phyloP scores from a whole-genome alignment of 306 rosid species.

The Quillaja saponaria region DNA sequence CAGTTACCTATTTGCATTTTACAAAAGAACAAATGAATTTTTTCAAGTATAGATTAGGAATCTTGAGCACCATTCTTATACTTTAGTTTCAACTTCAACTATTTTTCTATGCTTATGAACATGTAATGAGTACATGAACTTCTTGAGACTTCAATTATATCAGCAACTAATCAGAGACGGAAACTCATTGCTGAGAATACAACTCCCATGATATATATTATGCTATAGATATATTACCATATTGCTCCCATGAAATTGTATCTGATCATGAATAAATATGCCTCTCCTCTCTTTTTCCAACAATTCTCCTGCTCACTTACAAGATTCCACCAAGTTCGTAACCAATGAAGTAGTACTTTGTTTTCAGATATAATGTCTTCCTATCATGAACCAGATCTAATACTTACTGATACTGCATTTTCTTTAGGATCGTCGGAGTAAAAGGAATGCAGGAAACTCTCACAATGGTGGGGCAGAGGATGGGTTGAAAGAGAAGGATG shows the following conservation, averaged over 20 bases:
- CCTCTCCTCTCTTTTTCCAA: not conserved
- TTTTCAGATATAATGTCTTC: not conserved
- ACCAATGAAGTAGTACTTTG: not conserved
- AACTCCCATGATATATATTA: slow-evolving; percentile 10
- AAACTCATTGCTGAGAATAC: not conserved
- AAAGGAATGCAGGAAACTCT: slow-evolving; percentile 42
- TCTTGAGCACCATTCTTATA: too few species aligned
- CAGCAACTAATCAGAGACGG: not conserved
- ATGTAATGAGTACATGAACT: too few species aligned
- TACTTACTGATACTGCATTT: slow-evolving; percentile 22
- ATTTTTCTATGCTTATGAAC: too few species aligned
- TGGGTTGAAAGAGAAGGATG: slow-evolving; percentile 42
- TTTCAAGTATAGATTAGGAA: too few species aligned
- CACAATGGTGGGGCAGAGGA: slow-evolving; percentile 35
- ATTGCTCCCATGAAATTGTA: slow-evolving; percentile 11
- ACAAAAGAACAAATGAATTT: too few species aligned
- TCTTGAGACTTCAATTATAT: not conserved
- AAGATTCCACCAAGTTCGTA: not conserved
- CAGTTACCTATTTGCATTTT: too few species aligned
- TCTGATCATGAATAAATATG: too few species aligned
- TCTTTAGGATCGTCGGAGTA: slow-evolving; percentile 55
- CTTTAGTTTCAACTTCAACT: too few species aligned
- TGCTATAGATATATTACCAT: not conserved
- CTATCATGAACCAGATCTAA: not conserved
- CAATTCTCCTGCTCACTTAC: too few species aligned